These are phyloP conservation scores for Pseudonitzschia delicatissima DNA, from an alignment of 108 stramenopile genomes.

Conservation along the genomic window DNA sequence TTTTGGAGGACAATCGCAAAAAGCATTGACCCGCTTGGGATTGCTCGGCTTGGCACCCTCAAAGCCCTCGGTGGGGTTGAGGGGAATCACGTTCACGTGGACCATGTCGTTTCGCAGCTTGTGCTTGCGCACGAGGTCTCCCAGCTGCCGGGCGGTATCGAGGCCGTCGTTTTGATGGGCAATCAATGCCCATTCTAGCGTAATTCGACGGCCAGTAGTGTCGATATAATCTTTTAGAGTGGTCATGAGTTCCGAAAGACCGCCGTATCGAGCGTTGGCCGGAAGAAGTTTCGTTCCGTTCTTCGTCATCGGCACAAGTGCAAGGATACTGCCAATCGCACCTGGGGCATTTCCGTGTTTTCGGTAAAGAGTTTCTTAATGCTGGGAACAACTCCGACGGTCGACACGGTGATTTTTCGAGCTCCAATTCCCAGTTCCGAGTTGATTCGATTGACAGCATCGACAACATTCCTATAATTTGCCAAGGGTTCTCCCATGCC, in stretches of 20 bases:
- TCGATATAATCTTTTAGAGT: slow-evolving; percentile 77
- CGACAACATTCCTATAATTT: slow-evolving; percentile 91
- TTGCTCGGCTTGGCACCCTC: slow-evolving; percentile 56
- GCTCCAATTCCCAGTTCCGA: slow-evolving; percentile 91
- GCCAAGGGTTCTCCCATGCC: slow-evolving; percentile 94
- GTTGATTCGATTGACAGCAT: slow-evolving; percentile 84
- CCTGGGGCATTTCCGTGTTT: slow-evolving; percentile 48
- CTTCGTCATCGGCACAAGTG: slow-evolving; percentile 91
- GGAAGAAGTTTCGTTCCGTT: slow-evolving; percentile 86
- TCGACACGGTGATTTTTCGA: slow-evolving; percentile 90
- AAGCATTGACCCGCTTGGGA: slow-evolving; percentile 55
- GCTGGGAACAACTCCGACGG: slow-evolving; percentile 88
- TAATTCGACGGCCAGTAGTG: slow-evolving; percentile 73
- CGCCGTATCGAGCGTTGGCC: slow-evolving; percentile 87
- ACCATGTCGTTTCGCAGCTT: slow-evolving; percentile 62
- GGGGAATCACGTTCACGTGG: slow-evolving; percentile 95
- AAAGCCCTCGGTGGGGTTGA: slow-evolving; percentile 93
- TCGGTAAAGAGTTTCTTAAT: slow-evolving; percentile 49
- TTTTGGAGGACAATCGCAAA: slow-evolving; percentile 65
- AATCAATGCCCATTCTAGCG: slow-evolving; percentile 97
- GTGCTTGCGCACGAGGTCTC: slow-evolving; percentile 50
- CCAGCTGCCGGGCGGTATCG: slow-evolving; percentile 72
- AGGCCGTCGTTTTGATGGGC: slow-evolving; percentile 85
- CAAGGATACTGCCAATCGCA: slow-evolving; percentile 86
- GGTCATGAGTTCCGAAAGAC: slow-evolving; percentile 82